Evolutionary conservation across 2,329 filamentous ascomycete species (phyloP), one percentile per base, ranked within the genome.

Genomic region (Cordyceps pruinosa): DNA sequence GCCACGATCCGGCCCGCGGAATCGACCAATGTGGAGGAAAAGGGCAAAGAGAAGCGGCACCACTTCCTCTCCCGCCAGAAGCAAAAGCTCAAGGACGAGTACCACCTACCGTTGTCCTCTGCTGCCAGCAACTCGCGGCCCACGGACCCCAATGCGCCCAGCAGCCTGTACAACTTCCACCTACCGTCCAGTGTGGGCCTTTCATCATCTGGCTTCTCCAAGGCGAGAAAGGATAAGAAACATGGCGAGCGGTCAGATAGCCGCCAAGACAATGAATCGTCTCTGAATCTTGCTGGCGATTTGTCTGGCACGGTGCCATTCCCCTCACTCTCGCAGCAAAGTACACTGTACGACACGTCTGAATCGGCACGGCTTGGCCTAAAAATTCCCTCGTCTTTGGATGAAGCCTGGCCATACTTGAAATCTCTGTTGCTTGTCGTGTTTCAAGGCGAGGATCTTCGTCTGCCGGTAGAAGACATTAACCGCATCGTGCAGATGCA

Each of bases 161-260:
- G 83, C 63, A 89, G 87, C 56, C 72, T 93, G 5, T 93, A 93
- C 74, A 90, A 84, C 60, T 92, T 93, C 70, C 88, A 85, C 58
- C 72, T 89, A 2, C 88, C 88, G 1, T 80, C 86, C 8, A 90
- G 86, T 59, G 88, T 89, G 1, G 86, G 81, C 0, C 83, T 85
- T 15, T 80, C 78, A 51, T 80, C 77, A 53, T 80, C 78, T 26
- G 77, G 81, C 32, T 96, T 97, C 68, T 80, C 86, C 37, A 95
- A 94, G 72, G 88, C 87, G 3, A 88, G 94, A 66, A 93, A 88
- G 59, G 90, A 96, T 67, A 96, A 93, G 76, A 88, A 87, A 69
- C 86, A 87, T 63, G 86, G 89, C 61, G 87, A 89, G 61, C 84
- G 85, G 62, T 78, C 74, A 57, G 69, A 76, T 7, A 73, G 69